These are phyloP conservation scores for Henningerozyma blattae DNA, from an alignment of 805 yeast species.

Conservation along the genomic window DNA sequence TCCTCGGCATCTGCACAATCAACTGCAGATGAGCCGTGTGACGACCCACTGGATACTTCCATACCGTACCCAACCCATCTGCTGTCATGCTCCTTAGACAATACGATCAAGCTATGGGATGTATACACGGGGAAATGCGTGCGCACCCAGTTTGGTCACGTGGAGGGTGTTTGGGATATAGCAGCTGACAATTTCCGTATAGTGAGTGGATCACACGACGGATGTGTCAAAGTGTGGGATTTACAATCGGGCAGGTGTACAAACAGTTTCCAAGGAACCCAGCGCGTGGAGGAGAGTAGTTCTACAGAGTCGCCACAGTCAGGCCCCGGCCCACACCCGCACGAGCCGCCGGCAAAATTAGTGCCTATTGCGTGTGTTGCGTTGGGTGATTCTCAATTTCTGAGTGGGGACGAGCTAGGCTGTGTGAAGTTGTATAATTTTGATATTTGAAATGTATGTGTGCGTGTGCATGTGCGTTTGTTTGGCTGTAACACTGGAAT, in stretches of 20 bases:
- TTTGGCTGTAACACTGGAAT: too few species aligned
- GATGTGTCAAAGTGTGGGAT: slow-evolving; percentile 90
- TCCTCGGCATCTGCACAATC: slow-evolving; percentile 2
- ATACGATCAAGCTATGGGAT: slow-evolving; percentile 90
- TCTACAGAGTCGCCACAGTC: neutral
- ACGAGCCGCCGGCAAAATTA: slow-evolving; percentile 5
- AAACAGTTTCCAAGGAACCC: slow-evolving; percentile 80
- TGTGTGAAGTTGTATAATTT: slow-evolving; percentile 75
- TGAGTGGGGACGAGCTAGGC: slow-evolving; percentile 85
- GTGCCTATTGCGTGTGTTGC: slow-evolving; percentile 52
- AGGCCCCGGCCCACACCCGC: neutral
- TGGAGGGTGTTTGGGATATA: slow-evolving; percentile 96
- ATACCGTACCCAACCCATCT: slow-evolving; percentile 63
- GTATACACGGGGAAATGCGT: slow-evolving; percentile 77
- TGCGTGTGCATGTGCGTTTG: too few species aligned
- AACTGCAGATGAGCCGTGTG: neutral
- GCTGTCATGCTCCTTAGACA: slow-evolving; percentile 79
- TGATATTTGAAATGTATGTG: too few species aligned
- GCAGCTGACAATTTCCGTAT: slow-evolving; percentile 93
- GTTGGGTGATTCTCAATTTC: slow-evolving; percentile 78
- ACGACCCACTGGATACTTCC: slow-evolving; percentile 13
- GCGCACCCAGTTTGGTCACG: slow-evolving; percentile 93
- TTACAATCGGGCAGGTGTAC: slow-evolving; percentile 87
- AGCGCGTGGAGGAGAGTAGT: neutral
- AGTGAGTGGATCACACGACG: slow-evolving; percentile 90